Evolutionary conservation across 805 yeast species (phyloP).

Genomic region (Lipomyces orientalis): DNA sequence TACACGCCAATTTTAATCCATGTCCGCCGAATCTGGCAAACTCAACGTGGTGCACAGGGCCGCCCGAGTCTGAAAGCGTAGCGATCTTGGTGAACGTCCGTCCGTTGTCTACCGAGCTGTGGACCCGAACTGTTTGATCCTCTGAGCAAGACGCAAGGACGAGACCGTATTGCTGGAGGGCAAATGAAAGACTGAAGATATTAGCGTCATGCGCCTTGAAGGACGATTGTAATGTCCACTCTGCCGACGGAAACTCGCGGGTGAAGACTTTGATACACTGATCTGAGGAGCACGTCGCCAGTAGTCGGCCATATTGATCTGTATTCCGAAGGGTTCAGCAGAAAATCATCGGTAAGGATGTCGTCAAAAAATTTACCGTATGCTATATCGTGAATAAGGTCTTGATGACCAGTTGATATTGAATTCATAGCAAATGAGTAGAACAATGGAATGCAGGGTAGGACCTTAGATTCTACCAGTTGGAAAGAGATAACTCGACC

Average conservation of each 20-base stretch:
- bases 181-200: conserved; percentile 84
- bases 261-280: conserved; percentile 91
- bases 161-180: conserved; percentile 92
- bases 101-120: conserved; percentile 91
- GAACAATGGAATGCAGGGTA: background rate
- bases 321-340: too few relatives aligned
- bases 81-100: conserved; percentile 79
- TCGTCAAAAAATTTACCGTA: conserved; percentile 55
- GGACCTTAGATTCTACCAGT: background rate
- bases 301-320: conserved; percentile 85
- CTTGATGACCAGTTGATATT: conserved; percentile 89
- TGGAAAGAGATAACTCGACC: background rate
- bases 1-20: conserved; percentile 81
- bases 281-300: conserved; percentile 95
- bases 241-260: conserved; percentile 60
- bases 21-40: conserved; percentile 80
- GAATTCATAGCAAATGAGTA: conserved; percentile 57
- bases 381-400: conserved; percentile 84
- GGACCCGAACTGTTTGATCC: conserved; percentile 85
- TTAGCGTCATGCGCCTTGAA: conserved; percentile 97
- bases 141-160: conserved; percentile 85
- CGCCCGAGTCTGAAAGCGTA: conserved; percentile 82
- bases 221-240: conserved; percentile 84
- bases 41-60: conserved; percentile 86
- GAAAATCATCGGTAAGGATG: background rate